A percentile compares a stretch with the other conserved stretches of the same genome.
Evolutionary conservation across 2,329 filamentous ascomycete species (phyloP).

Genomic region (Colletotrichum tropicicola): DNA sequence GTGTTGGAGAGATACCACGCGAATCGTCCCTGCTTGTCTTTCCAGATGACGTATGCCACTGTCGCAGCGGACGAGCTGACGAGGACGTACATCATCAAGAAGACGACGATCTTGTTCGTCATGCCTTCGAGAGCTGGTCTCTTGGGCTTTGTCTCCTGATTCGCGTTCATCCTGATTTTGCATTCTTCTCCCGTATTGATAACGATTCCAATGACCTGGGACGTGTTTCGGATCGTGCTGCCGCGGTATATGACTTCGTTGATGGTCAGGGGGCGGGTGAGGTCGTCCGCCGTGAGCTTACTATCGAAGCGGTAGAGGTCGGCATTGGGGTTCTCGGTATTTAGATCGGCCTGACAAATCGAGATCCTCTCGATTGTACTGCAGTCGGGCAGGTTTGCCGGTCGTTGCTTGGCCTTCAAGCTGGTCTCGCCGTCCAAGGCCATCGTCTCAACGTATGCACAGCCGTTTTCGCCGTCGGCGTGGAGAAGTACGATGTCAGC

Average conservation of each 20-base stretch:
- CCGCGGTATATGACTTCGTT: constrained; percentile 88
- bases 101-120: constrained; percentile 83
- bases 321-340: constrained; percentile 79
- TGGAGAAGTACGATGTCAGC: constrained; percentile 85
- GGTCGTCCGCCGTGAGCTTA: constrained; percentile 64
- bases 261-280: constrained; percentile 76
- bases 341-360: constrained; percentile 66
- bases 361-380: constrained; percentile 62
- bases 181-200: constrained; percentile 92
- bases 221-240: constrained; percentile 84
- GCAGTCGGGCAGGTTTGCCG: constrained; percentile 68
- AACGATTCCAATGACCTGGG: constrained; percentile 76
- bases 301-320: constrained; percentile 83
- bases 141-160: constrained; percentile 86
- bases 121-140: constrained; percentile 78
- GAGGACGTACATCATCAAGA: constrained; percentile 82
- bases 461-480: constrained; percentile 77
- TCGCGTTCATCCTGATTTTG: constrained; percentile 92
- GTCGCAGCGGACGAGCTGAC: constrained; percentile 82
- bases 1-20: constrained; percentile 81
- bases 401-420: constrained; percentile 77
- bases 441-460: constrained; percentile 88
- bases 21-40: constrained; percentile 67
- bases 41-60: constrained; percentile 85
- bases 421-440: constrained; percentile 85